Conservation (phyloP, 257 asterid species). For the Striga asiatica region DNA sequence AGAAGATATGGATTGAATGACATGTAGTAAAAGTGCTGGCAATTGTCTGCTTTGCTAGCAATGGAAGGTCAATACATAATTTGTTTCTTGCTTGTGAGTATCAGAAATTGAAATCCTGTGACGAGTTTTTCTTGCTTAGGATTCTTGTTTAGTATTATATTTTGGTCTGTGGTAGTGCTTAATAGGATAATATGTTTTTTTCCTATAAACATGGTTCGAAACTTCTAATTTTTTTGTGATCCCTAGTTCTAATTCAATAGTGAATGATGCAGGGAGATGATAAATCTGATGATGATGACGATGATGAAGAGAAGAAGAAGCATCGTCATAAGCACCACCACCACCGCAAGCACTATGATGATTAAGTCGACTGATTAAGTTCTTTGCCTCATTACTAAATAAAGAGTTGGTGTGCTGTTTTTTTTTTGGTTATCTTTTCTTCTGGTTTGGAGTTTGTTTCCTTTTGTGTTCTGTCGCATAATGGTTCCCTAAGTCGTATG, state of each 20-base stretch:
- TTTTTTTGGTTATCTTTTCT: not conserved
- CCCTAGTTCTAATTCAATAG: not conserved
- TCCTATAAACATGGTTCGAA: not conserved
- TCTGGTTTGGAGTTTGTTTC: not conserved
- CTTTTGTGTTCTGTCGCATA: conserved; percentile 4
- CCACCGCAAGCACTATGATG: conserved; percentile 42
- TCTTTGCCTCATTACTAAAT: not conserved
- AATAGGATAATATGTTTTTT: not conserved
- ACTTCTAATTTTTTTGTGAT: not conserved
- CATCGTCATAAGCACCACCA: conserved; percentile 18
- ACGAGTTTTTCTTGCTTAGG: not conserved
- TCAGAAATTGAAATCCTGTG: not conserved
- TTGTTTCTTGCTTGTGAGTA: no score
- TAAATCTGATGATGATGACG: conserved; percentile 25
- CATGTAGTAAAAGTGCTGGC: no score
- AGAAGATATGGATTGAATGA: no score
- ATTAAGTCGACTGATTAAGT: conserved; percentile 6
- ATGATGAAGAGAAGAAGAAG: conserved; percentile 26
- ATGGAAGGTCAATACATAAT: no score
- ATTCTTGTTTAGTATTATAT: no score
- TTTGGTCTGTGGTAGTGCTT: not conserved
- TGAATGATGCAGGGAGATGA: conserved; percentile 25
- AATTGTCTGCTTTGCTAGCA: no score
- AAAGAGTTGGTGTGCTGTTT: not conserved
- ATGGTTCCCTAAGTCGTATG: conserved; percentile 5